Conservation (phyloP, 2,329 filamentous ascomycete species). For the Trichoderma brevicompactum region DNA sequence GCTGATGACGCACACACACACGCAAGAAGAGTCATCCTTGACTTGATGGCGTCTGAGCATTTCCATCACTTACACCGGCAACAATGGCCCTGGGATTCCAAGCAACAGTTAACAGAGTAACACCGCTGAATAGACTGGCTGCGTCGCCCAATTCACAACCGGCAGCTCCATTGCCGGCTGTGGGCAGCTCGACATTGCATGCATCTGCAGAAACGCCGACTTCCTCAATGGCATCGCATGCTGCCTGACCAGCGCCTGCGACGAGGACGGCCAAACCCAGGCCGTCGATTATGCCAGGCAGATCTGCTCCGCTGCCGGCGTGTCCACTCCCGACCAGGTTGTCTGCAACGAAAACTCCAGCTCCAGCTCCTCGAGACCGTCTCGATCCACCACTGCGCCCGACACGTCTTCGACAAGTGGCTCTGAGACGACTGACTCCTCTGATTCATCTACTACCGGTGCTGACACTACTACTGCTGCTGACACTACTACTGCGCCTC, state of each 20-base stretch:
- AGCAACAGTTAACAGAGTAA: neutral
- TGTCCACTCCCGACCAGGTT: slow-evolving; percentile 45
- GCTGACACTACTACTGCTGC: neutral
- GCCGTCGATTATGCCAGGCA: slow-evolving; percentile 46
- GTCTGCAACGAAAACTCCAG: slow-evolving; percentile 39
- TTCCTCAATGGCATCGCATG: slow-evolving; percentile 50
- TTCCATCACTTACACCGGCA: neutral
- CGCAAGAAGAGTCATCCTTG: too few species aligned
- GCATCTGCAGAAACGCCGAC: slow-evolving; percentile 48
- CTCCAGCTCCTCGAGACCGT: slow-evolving; percentile 5
- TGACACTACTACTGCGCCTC: neutral
- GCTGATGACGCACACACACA: neutral
- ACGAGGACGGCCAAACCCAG: slow-evolving; percentile 38
- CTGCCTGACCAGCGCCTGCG: slow-evolving; percentile 46
- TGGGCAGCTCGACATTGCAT: slow-evolving; percentile 45
- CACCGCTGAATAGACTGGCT: slow-evolving; percentile 37
- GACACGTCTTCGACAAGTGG: neutral
- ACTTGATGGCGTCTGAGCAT: neutral
- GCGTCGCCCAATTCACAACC: slow-evolving; percentile 42
- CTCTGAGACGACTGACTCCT: neutral
- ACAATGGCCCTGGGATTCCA: neutral
- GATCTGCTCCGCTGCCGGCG: slow-evolving; percentile 46
- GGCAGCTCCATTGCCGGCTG: slow-evolving; percentile 46
- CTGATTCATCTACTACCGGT: slow-evolving; percentile 2
- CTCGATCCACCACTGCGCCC: slow-evolving; percentile 25